Conservation (phyloP, 768 basidiomycete species). For the Xerocomus spinulosus region DNA sequence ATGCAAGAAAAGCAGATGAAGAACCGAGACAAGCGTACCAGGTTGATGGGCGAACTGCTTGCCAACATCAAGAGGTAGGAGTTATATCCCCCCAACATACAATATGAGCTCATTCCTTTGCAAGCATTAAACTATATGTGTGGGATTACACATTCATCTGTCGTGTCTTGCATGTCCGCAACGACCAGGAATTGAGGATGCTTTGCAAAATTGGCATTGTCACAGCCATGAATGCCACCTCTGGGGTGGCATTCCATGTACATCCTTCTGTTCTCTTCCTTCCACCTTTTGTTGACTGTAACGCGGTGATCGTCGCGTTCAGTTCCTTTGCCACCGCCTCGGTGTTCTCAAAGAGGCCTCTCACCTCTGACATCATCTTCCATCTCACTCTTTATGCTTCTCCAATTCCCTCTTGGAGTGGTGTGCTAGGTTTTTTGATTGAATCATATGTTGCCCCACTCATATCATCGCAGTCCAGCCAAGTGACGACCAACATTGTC, state of each 20-base stretch:
- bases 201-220: constrained; percentile 77
- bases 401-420: constrained; percentile 85
- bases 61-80: constrained; percentile 79
- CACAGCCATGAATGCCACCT: constrained; percentile 59
- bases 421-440: constrained; percentile 32
- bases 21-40: constrained; percentile 77
- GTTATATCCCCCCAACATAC: background rate
- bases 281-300: background rate
- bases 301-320: constrained; percentile 65
- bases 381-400: constrained; percentile 82
- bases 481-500: constrained; percentile 76
- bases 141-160: constrained; percentile 92
- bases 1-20: constrained; percentile 93
- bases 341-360: constrained; percentile 51
- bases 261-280: background rate
- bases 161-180: constrained; percentile 73
- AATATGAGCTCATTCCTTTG: background rate
- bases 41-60: constrained; percentile 90
- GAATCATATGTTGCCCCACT: background rate
- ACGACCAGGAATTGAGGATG: constrained; percentile 77
- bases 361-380: constrained; percentile 91
- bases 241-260: constrained; percentile 65
- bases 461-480: constrained; percentile 46
- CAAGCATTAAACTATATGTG: constrained; percentile 83
- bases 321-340: constrained; percentile 78